Evolutionary conservation across 306 rosid genomes (phyloP), one percentile per base, ranked within the genome.

Genomic region (peach (Prunus persica)): DNA sequence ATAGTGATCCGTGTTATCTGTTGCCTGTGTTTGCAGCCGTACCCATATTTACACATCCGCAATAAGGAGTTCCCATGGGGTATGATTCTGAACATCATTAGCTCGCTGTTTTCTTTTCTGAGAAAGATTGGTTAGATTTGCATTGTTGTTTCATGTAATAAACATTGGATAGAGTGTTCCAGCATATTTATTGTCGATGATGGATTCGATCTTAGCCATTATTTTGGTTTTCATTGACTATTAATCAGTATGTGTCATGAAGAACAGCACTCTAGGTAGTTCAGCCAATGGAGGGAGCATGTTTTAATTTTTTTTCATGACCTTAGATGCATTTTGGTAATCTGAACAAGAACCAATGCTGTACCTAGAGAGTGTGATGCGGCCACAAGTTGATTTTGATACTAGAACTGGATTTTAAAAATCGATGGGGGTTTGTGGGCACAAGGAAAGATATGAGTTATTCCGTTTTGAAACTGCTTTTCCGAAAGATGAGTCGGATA

Each of bases 51-150:
- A 77, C 99, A 89, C 82, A 86, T 93, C 78, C 99, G 99, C 90
- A 96, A 91, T 65, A 96, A 96, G 90, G 99, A 96, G 84, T 96
- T 96, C 81, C 99, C 98, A 24, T 96, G 99, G 99, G 99, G 99
- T 96, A 93, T 70, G 86, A 72, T 71, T 67, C 70, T 49, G 32
- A 45, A 50, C 57, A 7, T 65, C 20, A 30, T 49, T n/a, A 28
- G 56, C 14, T 32, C 69, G 30, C 45, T 47, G 38, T 18, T 69
- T 67, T 57, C 28, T 27, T 22, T 45, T 1, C 64, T 12, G 15
- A 22, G 18, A 5, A 69, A 28, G 11, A 8, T 10, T 61, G 1
- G 0, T 54, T 76, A 43, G 15, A 41, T 56, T 72, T 71, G 1
- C 47, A 55, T 55, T 38, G 38, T 41, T 72, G 51, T 41, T 28